Base-by-base conservation (phyloP, 2,329 filamentous ascomycete genomes). In the Anthostomella pinea region DNA sequence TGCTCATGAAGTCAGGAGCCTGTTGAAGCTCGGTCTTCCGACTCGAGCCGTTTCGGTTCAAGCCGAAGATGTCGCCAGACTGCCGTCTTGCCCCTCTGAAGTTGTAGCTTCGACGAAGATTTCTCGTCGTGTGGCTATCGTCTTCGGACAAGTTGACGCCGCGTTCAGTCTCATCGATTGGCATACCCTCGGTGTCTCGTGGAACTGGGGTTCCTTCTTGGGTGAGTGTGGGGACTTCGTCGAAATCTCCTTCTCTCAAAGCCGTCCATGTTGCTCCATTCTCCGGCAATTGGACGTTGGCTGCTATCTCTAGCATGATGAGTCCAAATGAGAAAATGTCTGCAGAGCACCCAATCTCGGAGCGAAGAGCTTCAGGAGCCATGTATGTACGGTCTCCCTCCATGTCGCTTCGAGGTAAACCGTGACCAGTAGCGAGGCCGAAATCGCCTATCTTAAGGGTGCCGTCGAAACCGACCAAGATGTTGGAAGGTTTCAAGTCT, bases 321-420 rank as follows among this genome's bases (percentile, higher is more conserved):
- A 97, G 78, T 33, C 93, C 93, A 19, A 98, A 78, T 8, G 93
- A 87, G 63, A 96, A 98, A 33, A 98, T 78, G 62, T 98, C 93
- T 22, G 89, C 86, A 23, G 91, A 86, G 62, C 91, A 93, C 65
- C 95, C 89, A 51, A 85, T 93, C 46, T 82, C 79, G 26, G 90
- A 91, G 56, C 80, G 79, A 14, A 98, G 78, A 44, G 95, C 88
- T 63, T 98, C 93, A 0, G 90, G 90, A 1, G 87, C 91, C 58
- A 98, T 91, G 60, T 98, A 98, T 59, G 95, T 87, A 32, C 93
- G 86, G 59, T 98, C 93, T 20, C 93, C 93, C 67, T 98, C 93
- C 89, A 43, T 93, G 84, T 37, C 82, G 79, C 36, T 79, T 72
- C 30, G 81, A 76, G 11, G 84, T 86, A 10, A 89, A 87, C 81